Evolutionary conservation across 441 rosid genomes (phyloP).

Genomic region (Isatis lusitanica): DNA sequence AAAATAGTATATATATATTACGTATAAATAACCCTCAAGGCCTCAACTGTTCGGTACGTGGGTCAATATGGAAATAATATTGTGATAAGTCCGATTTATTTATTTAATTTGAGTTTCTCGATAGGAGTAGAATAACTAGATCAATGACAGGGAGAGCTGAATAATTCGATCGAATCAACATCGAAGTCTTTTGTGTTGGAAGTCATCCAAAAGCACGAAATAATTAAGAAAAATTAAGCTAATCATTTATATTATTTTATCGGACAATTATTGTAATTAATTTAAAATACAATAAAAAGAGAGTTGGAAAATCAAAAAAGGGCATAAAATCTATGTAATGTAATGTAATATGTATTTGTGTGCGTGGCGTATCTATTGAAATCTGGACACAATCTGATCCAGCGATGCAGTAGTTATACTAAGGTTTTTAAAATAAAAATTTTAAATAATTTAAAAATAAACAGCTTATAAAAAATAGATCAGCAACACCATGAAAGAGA

Average conservation of each 20-base stretch:
- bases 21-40: background rate
- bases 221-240: constrained; percentile 12
- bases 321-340: constrained; percentile 66
- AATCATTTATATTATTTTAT: constrained; percentile 12
- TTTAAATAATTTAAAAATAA: background rate
- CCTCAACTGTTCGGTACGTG: background rate
- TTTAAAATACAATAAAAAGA: background rate
- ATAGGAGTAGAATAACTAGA: constrained; percentile 5
- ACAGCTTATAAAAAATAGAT: constrained; percentile 31
- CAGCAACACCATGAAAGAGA: constrained; percentile 40
- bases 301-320: constrained; percentile 36
- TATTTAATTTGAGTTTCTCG: constrained; percentile 17
- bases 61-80: constrained; percentile 16
- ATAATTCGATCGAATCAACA: constrained; percentile 30
- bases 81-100: background rate
- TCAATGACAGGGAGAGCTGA: constrained; percentile 9
- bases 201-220: constrained; percentile 28
- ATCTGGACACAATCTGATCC: constrained; percentile 83
- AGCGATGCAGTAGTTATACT: constrained; percentile 78
- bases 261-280: constrained; percentile 24
- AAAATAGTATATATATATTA: background rate
- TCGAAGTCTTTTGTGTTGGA: constrained; percentile 33
- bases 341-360: constrained; percentile 39
- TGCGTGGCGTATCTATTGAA: constrained; percentile 54
- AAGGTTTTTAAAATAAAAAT: background rate